Evolutionary conservation across 2,329 filamentous ascomycete species (phyloP).

Genomic region (Alternaria dauci): DNA sequence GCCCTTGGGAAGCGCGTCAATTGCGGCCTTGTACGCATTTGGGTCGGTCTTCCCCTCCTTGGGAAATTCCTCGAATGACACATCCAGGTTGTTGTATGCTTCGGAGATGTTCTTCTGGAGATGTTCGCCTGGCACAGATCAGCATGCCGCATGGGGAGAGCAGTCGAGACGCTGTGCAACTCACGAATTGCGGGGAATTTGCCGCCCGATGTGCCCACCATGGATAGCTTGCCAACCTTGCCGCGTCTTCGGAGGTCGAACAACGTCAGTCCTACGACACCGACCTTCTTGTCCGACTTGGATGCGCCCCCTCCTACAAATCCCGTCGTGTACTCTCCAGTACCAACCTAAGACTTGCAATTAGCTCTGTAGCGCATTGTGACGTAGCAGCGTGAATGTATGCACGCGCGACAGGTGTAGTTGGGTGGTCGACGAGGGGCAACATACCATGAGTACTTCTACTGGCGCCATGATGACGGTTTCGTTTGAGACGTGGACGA

Average conservation of each 20-base stretch:
- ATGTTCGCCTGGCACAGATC: slow-evolving; percentile 70
- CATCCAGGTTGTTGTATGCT: slow-evolving; percentile 89
- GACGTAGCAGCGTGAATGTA: slow-evolving; percentile 14
- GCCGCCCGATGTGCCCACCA: slow-evolving; percentile 87
- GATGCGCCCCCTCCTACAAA: slow-evolving; percentile 87
- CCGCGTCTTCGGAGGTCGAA: slow-evolving; percentile 89
- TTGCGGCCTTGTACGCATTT: slow-evolving; percentile 86
- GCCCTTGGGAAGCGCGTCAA: slow-evolving; percentile 80
- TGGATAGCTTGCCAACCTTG: slow-evolving; percentile 84
- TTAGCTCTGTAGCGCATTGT: slow-evolving; percentile 17
- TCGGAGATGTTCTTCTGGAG: slow-evolving; percentile 86
- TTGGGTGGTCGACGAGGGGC: slow-evolving; percentile 16
- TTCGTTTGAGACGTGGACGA: background rate
- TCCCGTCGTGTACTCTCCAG: slow-evolving; percentile 95
- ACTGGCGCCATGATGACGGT: slow-evolving; percentile 56
- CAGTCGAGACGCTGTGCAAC: slow-evolving; percentile 41
- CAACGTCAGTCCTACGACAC: slow-evolving; percentile 87
- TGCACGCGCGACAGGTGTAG: background rate
- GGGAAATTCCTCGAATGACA: slow-evolving; percentile 83
- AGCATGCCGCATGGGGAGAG: slow-evolving; percentile 18
- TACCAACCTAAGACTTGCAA: slow-evolving; percentile 68
- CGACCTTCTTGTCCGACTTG: slow-evolving; percentile 93
- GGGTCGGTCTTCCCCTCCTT: slow-evolving; percentile 76
- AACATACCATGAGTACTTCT: slow-evolving; percentile 59
- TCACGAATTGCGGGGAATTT: slow-evolving; percentile 92